These are phyloP conservation scores for Euphorbia pulcherrima DNA, from an alignment of 345 rosid species.

Conservation along the genomic window DNA sequence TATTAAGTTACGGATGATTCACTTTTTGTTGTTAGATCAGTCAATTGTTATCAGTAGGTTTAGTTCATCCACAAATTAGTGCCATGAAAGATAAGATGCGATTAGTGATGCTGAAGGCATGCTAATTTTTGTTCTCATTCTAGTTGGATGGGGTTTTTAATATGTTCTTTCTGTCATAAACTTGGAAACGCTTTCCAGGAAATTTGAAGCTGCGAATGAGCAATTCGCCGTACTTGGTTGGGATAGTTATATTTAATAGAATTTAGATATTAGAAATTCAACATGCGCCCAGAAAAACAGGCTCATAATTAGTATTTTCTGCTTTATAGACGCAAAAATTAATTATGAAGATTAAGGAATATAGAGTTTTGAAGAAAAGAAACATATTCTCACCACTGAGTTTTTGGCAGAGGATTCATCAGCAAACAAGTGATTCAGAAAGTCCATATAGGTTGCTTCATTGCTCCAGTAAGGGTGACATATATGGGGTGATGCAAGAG, in stretches of 20 bases:
- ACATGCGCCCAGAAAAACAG: not conserved
- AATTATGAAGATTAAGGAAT: not conserved
- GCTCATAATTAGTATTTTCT: not conserved
- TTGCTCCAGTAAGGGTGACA: conserved; percentile 52
- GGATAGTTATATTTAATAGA: not conserved
- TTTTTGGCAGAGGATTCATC: conserved; percentile 22
- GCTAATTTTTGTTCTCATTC: not conserved
- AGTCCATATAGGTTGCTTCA: conserved; percentile 47
- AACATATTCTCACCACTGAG: not conserved
- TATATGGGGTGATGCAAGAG: conserved; percentile 48
- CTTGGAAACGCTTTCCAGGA: not conserved
- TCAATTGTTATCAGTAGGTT: not conserved
- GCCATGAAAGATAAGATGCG: not conserved
- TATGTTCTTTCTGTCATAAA: not conserved
- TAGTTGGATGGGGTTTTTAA: not conserved
- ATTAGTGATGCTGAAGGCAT: not conserved
- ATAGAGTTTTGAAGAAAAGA: no score
- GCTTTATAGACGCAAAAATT: not conserved
- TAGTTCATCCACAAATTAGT: no score
- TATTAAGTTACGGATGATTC: not conserved
- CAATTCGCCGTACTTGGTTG: not conserved
- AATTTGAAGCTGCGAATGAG: not conserved
- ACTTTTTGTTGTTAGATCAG: not conserved
- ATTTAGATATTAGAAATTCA: not conserved
- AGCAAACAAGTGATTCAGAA: conserved; percentile 30